Percentiles rank a stretch among this genome's conserved stretches.
These are phyloP conservation scores for Neurospora intermedia DNA, from an alignment of 495 filamentous ascomycete species.

Conservation along the genomic window DNA sequence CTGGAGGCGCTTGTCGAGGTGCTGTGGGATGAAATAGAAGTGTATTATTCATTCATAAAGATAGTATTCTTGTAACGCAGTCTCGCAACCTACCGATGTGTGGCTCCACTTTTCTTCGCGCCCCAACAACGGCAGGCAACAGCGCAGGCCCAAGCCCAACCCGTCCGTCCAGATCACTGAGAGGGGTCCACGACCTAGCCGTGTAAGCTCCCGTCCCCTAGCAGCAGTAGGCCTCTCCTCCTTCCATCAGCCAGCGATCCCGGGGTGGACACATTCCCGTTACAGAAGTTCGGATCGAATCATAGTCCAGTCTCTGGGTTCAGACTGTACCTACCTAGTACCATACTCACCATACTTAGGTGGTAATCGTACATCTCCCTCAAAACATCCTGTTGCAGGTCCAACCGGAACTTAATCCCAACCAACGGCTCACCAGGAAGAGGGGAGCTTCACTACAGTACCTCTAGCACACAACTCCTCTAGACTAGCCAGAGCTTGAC, in stretches of 20 bases:
- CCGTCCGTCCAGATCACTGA: not conserved
- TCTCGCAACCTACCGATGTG: not conserved
- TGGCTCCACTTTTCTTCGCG: not conserved
- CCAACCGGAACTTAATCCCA: not conserved
- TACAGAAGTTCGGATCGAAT: slow-evolving; percentile 1
- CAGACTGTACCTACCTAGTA: not conserved
- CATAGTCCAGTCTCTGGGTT: not conserved
- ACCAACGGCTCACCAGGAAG: not conserved
- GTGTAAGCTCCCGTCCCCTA: not conserved
- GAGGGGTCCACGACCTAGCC: not conserved
- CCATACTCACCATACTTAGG: too few species aligned
- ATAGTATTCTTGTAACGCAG: not conserved
- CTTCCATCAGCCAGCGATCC: slow-evolving; percentile 8
- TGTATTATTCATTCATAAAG: not conserved
- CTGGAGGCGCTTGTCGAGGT: not conserved
- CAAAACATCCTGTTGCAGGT: not conserved
- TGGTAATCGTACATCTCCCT: not conserved
- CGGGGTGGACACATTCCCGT: not conserved
- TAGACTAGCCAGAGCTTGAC: not conserved
- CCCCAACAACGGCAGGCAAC: not conserved
- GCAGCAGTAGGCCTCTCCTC: not conserved
- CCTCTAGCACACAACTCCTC: not conserved
- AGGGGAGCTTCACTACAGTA: not conserved
- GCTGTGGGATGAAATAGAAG: not conserved
- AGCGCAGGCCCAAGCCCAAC: not conserved